Evolutionary conservation across 306 rosid genomes (phyloP).

Genomic region (Urtica urens): DNA sequence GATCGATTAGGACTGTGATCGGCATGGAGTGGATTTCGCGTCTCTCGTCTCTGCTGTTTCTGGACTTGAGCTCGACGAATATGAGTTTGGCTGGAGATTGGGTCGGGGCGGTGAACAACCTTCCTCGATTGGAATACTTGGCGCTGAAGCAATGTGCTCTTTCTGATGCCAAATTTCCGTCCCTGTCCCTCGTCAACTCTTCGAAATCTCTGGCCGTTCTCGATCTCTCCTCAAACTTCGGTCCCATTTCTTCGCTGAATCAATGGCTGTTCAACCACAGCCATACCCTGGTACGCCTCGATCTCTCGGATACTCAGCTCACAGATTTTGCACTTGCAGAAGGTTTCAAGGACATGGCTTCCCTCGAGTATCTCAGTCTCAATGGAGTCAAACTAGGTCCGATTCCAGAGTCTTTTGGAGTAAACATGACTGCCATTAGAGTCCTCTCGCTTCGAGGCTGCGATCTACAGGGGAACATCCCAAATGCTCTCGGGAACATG

Average conservation of each 20-base stretch:
- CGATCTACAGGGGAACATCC: conserved; percentile 4
- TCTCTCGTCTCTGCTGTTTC: conserved; percentile 4
- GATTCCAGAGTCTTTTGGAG: conserved; percentile 1
- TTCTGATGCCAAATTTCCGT: not conserved
- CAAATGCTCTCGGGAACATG: conserved; percentile 4
- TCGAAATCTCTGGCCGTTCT: conserved; percentile 4
- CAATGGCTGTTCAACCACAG: conserved; percentile 1
- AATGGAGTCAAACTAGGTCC: not conserved
- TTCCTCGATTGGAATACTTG: not conserved
- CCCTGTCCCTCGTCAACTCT: not conserved
- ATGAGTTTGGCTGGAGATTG: not conserved
- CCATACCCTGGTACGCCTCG: conserved; percentile 1
- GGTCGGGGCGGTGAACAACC: not conserved
- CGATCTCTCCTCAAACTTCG: not conserved
- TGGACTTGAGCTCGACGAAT: not conserved
- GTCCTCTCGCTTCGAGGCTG: not conserved
- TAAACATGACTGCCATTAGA: conserved; percentile 1
- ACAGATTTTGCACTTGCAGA: not conserved
- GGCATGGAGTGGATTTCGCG: conserved; percentile 7
- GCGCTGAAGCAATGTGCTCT: not conserved
- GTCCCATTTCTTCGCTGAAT: not conserved
- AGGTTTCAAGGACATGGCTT: conserved; percentile 4
- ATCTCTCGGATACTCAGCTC: not conserved
- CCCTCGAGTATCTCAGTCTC: conserved; percentile 3
- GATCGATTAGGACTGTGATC: not conserved